Percentiles rank a stretch among this genome's conserved stretches.
Evolutionary conservation across 2,329 filamentous ascomycete species (phyloP).

Genomic region (Pseudocercospora ulei): DNA sequence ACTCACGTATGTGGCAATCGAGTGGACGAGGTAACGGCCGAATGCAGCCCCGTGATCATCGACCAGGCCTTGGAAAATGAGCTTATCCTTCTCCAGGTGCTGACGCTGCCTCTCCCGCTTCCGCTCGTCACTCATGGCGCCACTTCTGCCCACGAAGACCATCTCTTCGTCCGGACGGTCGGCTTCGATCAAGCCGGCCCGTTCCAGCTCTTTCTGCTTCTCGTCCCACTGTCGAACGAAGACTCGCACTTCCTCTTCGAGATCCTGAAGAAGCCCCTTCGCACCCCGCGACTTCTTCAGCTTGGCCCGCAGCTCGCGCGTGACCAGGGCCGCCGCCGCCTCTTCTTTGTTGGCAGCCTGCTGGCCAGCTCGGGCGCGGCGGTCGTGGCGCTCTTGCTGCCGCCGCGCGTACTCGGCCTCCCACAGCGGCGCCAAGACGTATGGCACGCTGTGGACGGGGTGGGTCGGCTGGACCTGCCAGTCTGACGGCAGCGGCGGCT

Average conservation of each 20-base stretch:
- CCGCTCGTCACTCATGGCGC: conserved; percentile 52
- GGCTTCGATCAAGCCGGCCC: conserved; percentile 38
- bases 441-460: conserved; percentile 67
- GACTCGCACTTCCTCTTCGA: conserved; percentile 72
- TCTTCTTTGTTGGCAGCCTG: conserved; percentile 44
- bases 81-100: conserved; percentile 49
- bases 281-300: conserved; percentile 72
- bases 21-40: conserved; percentile 86
- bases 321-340: conserved; percentile 48
- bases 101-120: conserved; percentile 47
- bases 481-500: conserved; percentile 71
- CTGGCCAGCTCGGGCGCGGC: conserved; percentile 38
- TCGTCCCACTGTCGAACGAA: conserved; percentile 58
- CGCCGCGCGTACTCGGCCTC: conserved; percentile 47
- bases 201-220: conserved; percentile 42
- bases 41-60: conserved; percentile 70
- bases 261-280: conserved; percentile 65
- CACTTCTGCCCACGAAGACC: conserved; percentile 69
- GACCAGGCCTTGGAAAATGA: conserved; percentile 72
- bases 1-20: conserved; percentile 65
- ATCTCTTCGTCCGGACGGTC: conserved; percentile 71
- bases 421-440: conserved; percentile 81
- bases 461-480: conserved; percentile 77
- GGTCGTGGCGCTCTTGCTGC: conserved; percentile 31
- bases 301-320: conserved; percentile 67